phyloP scores from a whole-genome alignment of 768 basidiomycete genomes.

The Hygrophoropsis aurantiaca region DNA sequence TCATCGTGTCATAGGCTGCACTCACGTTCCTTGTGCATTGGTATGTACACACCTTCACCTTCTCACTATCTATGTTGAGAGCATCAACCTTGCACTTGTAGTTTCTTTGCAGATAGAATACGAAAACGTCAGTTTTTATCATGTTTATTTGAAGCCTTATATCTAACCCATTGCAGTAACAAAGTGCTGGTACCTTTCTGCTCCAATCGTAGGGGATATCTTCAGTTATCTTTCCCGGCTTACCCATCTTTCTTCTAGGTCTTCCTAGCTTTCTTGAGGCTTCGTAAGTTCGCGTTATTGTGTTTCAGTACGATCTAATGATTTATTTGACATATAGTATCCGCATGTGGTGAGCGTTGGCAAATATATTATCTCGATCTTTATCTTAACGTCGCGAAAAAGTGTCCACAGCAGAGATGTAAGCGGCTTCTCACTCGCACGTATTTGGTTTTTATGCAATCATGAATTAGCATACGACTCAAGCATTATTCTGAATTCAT shows the following conservation, averaged over 20 bases:
- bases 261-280: slow-evolving; percentile 33
- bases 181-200: slow-evolving; percentile 31
- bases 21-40: slow-evolving; percentile 35
- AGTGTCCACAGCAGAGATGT: slow-evolving; percentile 35
- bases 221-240: not conserved
- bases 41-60: slow-evolving; percentile 10
- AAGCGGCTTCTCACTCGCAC: not conserved
- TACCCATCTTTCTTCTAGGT: slow-evolving; percentile 9
- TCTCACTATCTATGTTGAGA: not conserved
- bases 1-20: slow-evolving; percentile 5
- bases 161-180: slow-evolving; percentile 22
- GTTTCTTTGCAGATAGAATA: slow-evolving; percentile 34
- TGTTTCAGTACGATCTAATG: not conserved
- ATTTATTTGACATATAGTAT: slow-evolving; percentile 13
- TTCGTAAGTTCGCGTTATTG: slow-evolving; percentile 17
- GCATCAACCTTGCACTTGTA: not conserved
- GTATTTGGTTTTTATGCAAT: not conserved
- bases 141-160: not conserved
- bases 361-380: not conserved
- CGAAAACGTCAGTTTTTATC: slow-evolving; percentile 26
- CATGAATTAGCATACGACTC: slow-evolving; percentile 19
- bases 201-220: slow-evolving; percentile 20
- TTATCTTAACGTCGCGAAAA: not conserved
- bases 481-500: slow-evolving; percentile 30
- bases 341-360: slow-evolving; percentile 26